Evolutionary conservation across 331 rosid species (phyloP), one percentile per base, ranked within the genome.

Genomic region (Saraca asoca): DNA sequence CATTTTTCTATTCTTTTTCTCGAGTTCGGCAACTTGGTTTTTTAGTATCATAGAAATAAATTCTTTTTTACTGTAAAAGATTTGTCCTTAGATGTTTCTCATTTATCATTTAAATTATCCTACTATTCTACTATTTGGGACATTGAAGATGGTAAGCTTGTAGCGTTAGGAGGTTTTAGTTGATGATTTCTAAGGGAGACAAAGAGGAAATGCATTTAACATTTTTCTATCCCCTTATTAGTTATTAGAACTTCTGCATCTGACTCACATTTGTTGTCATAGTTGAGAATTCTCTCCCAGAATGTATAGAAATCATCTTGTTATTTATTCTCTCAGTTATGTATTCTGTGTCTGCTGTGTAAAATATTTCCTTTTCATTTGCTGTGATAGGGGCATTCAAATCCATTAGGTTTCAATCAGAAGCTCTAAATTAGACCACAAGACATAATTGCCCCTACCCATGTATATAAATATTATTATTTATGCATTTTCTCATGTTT

Each of bases 1-100:
- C 41, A 18, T 29, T 68, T 45, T 10, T 64, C 18, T 58, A n/a
- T 59, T 59, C 54, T 20, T 17, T 52, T 59, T 73, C 62, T 61
- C 42, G 42, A 59, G 35, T 73, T 64, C 13, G 34, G 2, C 43
- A 55, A 31, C 19, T 54, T 54, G 15, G 38, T 17, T n/a, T 62
- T 63, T 63, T 41, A 51, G 52, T 44, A 52, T 41, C 9, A 31
- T 11, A 49, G 29, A 19, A 12, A 3, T 3, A 24, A 24, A 24
- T 24, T 24, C 50, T 12, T 53, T 41, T 71, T 20, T 24, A 61
- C 35, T 58, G 44, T 35, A 37, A 29, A 51, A 19, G 39, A 46
- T 57, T 50, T 12, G 52, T 57, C 63, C 33, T 38, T 54, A 7
- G 58, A 49, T 38, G 64, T 20, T 61, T 59, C 53, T 71, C 11